Conservation (phyloP, 495 filamentous ascomycete genomes). For the Hypoxylon rickii region DNA sequence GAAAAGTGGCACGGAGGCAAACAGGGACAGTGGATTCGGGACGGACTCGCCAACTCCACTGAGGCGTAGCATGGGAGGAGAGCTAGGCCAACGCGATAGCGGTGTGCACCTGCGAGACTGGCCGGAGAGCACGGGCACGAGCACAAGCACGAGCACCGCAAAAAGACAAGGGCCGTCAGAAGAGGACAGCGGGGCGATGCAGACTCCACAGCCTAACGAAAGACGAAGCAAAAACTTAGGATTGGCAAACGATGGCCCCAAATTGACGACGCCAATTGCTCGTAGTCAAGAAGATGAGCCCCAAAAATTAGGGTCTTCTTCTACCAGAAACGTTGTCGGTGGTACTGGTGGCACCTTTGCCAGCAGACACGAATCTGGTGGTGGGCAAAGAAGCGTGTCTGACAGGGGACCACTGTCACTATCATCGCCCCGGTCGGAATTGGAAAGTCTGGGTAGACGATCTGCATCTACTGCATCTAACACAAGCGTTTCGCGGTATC, state of each 20-base stretch:
- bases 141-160: too few species aligned
- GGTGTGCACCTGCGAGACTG: conserved; percentile 55
- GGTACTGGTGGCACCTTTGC: too few species aligned
- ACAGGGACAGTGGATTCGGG: conserved; percentile 55
- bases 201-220: conserved; percentile 27
- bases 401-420: too few species aligned
- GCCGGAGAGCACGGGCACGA: conserved; percentile 27
- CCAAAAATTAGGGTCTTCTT: too few species aligned
- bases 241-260: conserved; percentile 32
- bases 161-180: conserved; percentile 5
- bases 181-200: conserved; percentile 16
- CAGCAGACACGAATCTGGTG: too few species aligned
- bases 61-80: conserved; percentile 32
- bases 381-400: conserved; percentile 42
- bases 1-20: conserved; percentile 34
- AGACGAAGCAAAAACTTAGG: conserved; percentile 29
- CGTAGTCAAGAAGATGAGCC: conserved; percentile 18
- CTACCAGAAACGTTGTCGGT: too few species aligned
- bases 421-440: too few species aligned
- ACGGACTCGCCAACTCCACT: conserved; percentile 48
- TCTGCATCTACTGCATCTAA: conserved; percentile 52
- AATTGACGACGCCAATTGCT: conserved; percentile 25
- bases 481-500: conserved; percentile 56
- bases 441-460: too few species aligned
- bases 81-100: conserved; percentile 53